Percentiles rank a stretch among this genome's conserved stretches.
Evolutionary conservation across 108 stramenopile species (phyloP).

Genomic region (Aurantiochytrium sp.): DNA sequence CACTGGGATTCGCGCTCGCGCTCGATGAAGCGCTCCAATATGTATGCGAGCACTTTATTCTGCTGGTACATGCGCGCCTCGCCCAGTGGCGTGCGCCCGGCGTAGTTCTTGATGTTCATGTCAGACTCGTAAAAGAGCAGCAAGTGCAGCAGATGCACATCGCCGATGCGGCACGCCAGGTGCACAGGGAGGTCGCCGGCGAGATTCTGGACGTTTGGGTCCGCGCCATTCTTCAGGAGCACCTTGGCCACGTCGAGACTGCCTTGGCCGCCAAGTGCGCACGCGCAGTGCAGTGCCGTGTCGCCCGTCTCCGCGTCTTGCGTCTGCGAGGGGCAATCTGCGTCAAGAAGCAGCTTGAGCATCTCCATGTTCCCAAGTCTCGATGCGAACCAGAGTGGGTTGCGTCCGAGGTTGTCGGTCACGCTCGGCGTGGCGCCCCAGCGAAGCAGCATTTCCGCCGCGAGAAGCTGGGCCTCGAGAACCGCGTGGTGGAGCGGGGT

Average conservation of each 20-base stretch:
- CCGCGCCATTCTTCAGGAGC: neutral
- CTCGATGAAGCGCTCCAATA: neutral
- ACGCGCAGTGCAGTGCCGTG: neutral
- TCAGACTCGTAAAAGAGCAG: neutral
- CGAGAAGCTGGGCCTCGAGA: neutral
- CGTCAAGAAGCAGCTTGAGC: neutral
- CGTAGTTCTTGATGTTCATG: constrained; percentile 7
- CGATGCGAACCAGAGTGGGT: neutral
- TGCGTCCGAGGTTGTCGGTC: neutral
- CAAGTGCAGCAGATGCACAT: neutral
- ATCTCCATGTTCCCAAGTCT: neutral
- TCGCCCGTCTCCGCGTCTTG: neutral
- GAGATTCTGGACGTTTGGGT: neutral
- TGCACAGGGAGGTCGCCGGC: neutral
- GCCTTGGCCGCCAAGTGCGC: neutral
- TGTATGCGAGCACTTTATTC: neutral
- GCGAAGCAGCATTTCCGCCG: neutral
- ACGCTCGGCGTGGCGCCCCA: constrained; percentile 16
- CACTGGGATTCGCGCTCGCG: constrained; percentile 17
- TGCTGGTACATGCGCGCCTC: neutral
- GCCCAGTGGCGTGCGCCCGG: neutral
- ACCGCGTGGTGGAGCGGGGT: constrained; percentile 16
- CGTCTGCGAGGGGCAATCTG: neutral
- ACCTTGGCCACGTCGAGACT: neutral
- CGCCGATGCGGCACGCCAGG: neutral